Base-by-base conservation (phyloP, 2,329 filamentous ascomycete genomes). In the Hortaea werneckii region DNA sequence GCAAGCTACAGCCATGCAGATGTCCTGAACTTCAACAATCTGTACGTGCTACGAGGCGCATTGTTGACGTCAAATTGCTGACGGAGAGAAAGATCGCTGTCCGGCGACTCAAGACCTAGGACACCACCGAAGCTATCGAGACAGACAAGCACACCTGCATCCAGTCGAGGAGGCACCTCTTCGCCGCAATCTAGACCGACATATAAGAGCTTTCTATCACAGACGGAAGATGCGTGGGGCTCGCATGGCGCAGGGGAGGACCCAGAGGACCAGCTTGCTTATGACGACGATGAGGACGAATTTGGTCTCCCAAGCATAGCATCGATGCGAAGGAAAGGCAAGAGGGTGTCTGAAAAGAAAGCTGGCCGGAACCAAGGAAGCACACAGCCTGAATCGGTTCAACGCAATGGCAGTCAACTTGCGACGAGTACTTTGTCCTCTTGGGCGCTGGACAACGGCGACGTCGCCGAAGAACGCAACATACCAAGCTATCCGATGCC, bases 1-100 rank as follows among this genome's bases (percentile, higher is more conserved):
- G 92, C 92, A 46, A 84, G 89, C 40, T 98, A 98, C 65, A 96
- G 92, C 10, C 92, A 98, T 67, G 87, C 90, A 28, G 89, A 96
- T 68, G 87, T 95, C 62, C 75, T 95, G 58, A 94, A 90, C 67
- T 84, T 90, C 60, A 86, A 87, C 60, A 79, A 81, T 28, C 58
- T 90, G 87, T 92, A 76, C 54, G 77, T 13, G n/a, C 37, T 34
- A 29, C 11, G 41, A 43, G 42, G 8, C 12, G 12, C 8, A 20
- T 41, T 11, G n/a, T n/a, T 5, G 32, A 37, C 6, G 9, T 27
- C 10, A n/a, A 10, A 40, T 10, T 42, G 39, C 34, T 42, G 29
- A 37, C 13, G 6, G 26, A 4, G 35, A 12, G 27, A 11, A 44
- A 60, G 56, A 43, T 59, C 53, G n/a, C 34, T 60, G 28, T 52